Percentiles rank a stretch among this genome's conserved stretches.
Evolutionary conservation across 257 asterid species (phyloP).

Genomic region (Solanum piurae): DNA sequence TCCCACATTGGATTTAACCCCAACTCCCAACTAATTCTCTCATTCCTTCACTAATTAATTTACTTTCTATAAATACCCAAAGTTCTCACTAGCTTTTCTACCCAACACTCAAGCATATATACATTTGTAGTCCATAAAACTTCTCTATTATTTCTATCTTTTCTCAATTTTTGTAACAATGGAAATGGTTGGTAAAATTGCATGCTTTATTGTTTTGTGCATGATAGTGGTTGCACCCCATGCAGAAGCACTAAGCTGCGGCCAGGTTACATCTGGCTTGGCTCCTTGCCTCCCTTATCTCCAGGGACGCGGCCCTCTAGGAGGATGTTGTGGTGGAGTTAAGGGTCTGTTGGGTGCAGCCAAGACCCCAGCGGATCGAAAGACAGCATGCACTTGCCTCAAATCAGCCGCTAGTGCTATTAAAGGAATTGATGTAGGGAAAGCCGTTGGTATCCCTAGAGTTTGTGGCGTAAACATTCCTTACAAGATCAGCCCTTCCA

Average conservation of each 20-base stretch:
- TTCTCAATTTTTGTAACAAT: neutral
- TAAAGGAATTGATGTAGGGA: neutral
- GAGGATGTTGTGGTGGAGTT: neutral
- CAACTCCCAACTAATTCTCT: neutral
- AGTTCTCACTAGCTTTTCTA: neutral
- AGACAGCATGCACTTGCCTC: conserved; percentile 11
- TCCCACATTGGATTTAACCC: too few relatives aligned
- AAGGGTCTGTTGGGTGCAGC: neutral
- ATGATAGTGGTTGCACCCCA: neutral
- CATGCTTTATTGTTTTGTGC: neutral
- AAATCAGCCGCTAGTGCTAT: neutral
- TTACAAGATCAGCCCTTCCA: conserved; percentile 10
- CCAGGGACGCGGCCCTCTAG: neutral
- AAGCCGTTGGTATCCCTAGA: conserved; percentile 4
- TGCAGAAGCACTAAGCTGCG: neutral
- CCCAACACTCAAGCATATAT: neutral
- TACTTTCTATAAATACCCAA: neutral
- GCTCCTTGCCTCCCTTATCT: neutral
- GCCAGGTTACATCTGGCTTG: neutral
- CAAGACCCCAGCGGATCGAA: neutral
- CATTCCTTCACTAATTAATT: neutral
- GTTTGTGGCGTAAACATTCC: conserved; percentile 2
- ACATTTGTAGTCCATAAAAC: neutral
- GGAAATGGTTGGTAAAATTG: neutral
- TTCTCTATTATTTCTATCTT: neutral